Base-by-base conservation (phyloP, 2,329 filamentous ascomycete genomes). In the Hypoxylon sp. region DNA sequence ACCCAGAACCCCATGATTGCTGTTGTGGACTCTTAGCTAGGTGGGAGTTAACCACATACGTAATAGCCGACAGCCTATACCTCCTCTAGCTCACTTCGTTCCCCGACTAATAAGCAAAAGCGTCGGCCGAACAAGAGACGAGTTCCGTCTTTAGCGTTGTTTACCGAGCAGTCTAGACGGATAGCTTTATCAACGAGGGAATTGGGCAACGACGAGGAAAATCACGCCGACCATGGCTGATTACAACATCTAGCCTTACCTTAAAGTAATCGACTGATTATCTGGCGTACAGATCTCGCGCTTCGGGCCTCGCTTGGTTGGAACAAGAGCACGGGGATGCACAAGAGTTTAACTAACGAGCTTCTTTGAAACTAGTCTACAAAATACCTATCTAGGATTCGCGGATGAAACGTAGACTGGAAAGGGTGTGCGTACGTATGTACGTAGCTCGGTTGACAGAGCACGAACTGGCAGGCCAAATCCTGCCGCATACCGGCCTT, bases 111-210 rank as follows among this genome's bases (percentile, higher is more conserved):
- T 38, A 52, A 19, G 11, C n/a, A 59, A 49, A 62, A 68, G 61
- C 28, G 61, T 65, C 43, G 58, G 61, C 61, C 64, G 58, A 48
- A 64, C 28, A 43, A 57, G 50, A 60, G 46, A 66, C 28, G 41
- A 25, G 45, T 57, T 53, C 60, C 60, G 55, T 61, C 57, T 41
- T 53, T 59, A 63, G 55, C 17, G 21, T 11, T 43, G 62, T 55
- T 61, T 69, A 67, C 63, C 67, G 67, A 64, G 52, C 38, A 51
- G 32, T 60, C 56, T 9, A 65, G 58, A 60, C 21, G 60, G 38
- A 60, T 50, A 63, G 55, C n/a, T 49, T 52, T 36, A 49, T 34
- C 17, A 52, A 30, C 52, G 53, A 57, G 61, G 61, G 61, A 68
- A 68, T 70, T 65, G 65, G 50, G 49, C 49, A 58, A 41, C n/a